Evolutionary conservation across 257 asterid genomes (phyloP).

Genomic region (Solanum pinnatisectum): DNA sequence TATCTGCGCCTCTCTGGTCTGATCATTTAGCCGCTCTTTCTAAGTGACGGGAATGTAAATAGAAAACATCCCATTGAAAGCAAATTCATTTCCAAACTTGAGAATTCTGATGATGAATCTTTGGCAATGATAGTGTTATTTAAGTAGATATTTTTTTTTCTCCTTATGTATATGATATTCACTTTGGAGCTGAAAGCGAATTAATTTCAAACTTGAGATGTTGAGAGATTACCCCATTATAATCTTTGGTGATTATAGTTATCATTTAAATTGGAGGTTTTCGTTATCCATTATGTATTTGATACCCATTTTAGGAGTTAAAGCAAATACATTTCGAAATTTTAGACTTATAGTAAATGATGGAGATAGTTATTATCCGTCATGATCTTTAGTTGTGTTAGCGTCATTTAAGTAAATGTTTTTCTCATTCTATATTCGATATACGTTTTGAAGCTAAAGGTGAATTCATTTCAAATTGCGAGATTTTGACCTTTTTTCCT

Average conservation of each 20-base stretch:
- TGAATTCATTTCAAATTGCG: neutral
- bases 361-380: neutral
- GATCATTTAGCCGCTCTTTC: neutral
- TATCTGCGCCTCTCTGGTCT: fast-evolving
- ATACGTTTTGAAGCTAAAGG: fast-evolving
- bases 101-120: neutral
- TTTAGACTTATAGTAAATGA: neutral
- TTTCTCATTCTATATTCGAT: neutral
- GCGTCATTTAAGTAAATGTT: neutral
- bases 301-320: neutral
- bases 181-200: fast-evolving
- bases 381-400: neutral
- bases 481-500: neutral
- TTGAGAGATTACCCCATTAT: neutral
- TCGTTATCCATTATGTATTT: neutral
- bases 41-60: neutral
- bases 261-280: neutral
- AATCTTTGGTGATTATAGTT: neutral
- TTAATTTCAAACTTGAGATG: neutral
- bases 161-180: neutral
- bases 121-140: neutral
- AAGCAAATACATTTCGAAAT: neutral
- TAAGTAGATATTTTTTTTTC: neutral
- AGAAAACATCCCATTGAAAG: neutral
- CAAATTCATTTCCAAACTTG: neutral